Evolutionary conservation across 768 basidiomycete species (phyloP).

Genomic region (Suillus variegatus): DNA sequence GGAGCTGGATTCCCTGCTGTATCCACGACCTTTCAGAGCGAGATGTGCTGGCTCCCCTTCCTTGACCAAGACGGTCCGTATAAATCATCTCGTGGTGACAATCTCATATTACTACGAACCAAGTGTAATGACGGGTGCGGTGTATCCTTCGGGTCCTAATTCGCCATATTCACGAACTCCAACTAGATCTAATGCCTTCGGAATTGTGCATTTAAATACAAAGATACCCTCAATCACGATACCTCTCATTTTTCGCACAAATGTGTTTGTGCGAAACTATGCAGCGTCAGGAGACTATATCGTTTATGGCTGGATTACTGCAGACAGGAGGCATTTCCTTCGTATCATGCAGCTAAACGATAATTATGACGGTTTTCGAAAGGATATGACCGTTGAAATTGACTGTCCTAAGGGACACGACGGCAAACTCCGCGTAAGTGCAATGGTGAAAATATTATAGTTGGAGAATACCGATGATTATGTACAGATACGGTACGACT

Average conservation of each 20-base stretch:
- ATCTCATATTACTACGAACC: constrained; percentile 30
- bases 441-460: background rate
- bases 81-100: constrained; percentile 31
- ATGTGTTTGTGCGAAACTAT: constrained; percentile 26
- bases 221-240: constrained; percentile 27
- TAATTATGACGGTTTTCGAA: constrained; percentile 23
- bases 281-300: constrained; percentile 13
- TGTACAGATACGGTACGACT: constrained; percentile 28
- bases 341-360: constrained; percentile 31
- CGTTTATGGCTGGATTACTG: constrained; percentile 29
- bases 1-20: constrained; percentile 14
- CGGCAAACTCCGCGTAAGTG: constrained; percentile 27
- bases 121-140: constrained; percentile 28
- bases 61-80: constrained; percentile 26
- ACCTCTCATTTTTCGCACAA: constrained; percentile 26
- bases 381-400: constrained; percentile 25
- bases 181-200: constrained; percentile 18
- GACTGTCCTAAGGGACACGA: constrained; percentile 30
- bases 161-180: background rate
- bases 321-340: constrained; percentile 27
- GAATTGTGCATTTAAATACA: constrained; percentile 29
- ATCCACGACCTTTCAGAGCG: constrained; percentile 27
- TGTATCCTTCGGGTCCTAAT: background rate
- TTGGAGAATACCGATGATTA: background rate
- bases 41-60: constrained; percentile 28